These are phyloP conservation scores for Cladophialophora bantiana DNA, from an alignment of 2,329 filamentous ascomycete species.

Conservation along the genomic window DNA sequence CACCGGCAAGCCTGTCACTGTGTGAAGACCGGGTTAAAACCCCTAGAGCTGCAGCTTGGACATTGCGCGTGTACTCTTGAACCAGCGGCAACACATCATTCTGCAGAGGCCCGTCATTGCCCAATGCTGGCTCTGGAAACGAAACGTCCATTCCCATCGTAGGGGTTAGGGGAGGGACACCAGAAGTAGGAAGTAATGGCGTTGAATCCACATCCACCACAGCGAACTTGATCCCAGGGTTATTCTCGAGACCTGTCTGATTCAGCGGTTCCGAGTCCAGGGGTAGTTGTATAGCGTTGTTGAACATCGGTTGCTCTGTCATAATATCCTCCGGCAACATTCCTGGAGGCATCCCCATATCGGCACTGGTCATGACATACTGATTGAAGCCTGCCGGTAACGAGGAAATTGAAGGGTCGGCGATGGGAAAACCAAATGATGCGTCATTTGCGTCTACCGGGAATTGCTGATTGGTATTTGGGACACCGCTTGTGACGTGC, in stretches of 20 bases:
- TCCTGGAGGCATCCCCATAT: constrained; percentile 12
- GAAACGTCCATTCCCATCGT: constrained; percentile 6
- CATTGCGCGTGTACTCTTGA: constrained; percentile 28
- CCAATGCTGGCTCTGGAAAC: constrained; percentile 6
- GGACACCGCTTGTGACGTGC: not conserved
- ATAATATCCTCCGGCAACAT: constrained; percentile 23
- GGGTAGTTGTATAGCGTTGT: constrained; percentile 8
- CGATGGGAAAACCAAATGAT: constrained; percentile 18
- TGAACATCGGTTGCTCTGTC: constrained; percentile 21
- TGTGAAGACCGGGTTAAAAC: constrained; percentile 16
- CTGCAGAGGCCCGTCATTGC: constrained; percentile 24
- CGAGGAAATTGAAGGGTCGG: constrained; percentile 14
- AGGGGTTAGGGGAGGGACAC: not conserved
- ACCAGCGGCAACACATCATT: constrained; percentile 32
- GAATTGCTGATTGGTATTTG: constrained; percentile 16
- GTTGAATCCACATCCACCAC: constrained; percentile 27
- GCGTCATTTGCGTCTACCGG: constrained; percentile 13
- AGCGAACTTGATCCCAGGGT: constrained; percentile 26
- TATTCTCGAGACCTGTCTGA: constrained; percentile 13
- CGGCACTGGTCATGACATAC: constrained; percentile 5
- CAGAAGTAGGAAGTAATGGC: constrained; percentile 7
- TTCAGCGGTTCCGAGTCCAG: constrained; percentile 11
- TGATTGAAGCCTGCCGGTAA: constrained; percentile 19
- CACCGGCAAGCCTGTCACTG: constrained; percentile 2
- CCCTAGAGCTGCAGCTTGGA: constrained; percentile 19